Base-by-base conservation (phyloP, 345 rosid genomes). In the Corymbia maculata region DNA sequence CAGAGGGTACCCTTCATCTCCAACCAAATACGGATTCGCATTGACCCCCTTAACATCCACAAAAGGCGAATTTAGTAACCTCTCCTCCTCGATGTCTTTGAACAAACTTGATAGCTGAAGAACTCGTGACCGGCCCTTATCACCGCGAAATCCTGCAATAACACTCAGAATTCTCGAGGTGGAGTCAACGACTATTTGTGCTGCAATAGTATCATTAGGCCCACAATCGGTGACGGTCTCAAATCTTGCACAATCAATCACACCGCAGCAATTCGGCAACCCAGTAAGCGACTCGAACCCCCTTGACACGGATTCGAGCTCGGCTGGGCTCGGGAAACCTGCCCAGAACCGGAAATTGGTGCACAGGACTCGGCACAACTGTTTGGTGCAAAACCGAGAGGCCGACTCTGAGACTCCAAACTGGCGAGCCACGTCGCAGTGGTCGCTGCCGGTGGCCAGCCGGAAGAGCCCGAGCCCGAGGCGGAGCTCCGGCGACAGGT, bases 271-370 rank as follows among this genome's bases (percentile, higher is more conserved):
- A 91, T 94, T 94, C 9, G 95, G 95, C 86, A 94, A 90, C 52
- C 95, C 94, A 1, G 94, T 79, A 30, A 91, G 85, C 44, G 89
- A 89, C 88, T 94, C 92, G 21, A 94, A 94, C 22, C 91, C 94
- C 24, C 79, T 86, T 0, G 95, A 93, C 21, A 94, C 91, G 8
- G 91, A 90, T 88, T 90, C 90, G 6, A 94, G 93, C 90, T 94
- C 97, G 32, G 85, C 86, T 14, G 92, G 86, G 50, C 90, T 80
- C 26, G 95, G 96, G 89, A 94, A 95, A 15, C 90, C 95, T 22
- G 94, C 93, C 97, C 97, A 93, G 90, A 94, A 94, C 30, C 96
- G 93, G 79, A 95, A 94, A 93, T 95, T 94, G 61, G 96, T 95
- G 92, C 97, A 94, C 47, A 94, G 92, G 26, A 95, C 97, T 15